Base-by-base conservation (phyloP, 768 basidiomycete species). In the Pleurotus ostreatus region DNA sequence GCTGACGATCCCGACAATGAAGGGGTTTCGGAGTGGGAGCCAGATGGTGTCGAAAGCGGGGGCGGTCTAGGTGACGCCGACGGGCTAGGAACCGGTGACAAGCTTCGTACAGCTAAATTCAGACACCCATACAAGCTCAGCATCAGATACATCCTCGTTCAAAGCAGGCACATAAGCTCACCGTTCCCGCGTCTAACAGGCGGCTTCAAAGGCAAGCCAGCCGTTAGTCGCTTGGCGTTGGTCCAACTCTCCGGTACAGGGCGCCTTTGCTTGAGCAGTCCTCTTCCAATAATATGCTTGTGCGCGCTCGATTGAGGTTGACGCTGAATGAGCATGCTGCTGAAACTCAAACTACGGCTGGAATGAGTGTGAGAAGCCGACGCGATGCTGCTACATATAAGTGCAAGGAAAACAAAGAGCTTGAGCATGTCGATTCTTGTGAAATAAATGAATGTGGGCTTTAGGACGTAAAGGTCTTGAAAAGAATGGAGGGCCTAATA, bases 371-470 rank as follows among this genome's bases (percentile, higher is more conserved):
- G 51, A 40, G 38, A 53, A 22, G 51, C 51, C 15, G 38, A 34
- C 30, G 11, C 30, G 30, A 34, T 9, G n/a, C 37, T 37, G 23
- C 26, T 39, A 5, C 38, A 30, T 16, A 53, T 12, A 5, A 22
- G 11, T 13, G 41, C 41, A 6, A 53, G 39, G 23, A 53, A 7
- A 9, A 43, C n/a, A 34, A 30, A 34, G 51, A 18, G 23, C 51
- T 23, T 53, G 51, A 53, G 12, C 37, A 39, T 53, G 26, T 16
- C 49, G 30, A 11, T 11, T 34, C 30, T 34, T 4, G 30, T 3
- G 22, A 8, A 53, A 39, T 39, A 53, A 53, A 53, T 18, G 51
- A 53, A 53, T 53, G 51, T 53, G 51, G 38, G 30, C 20, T 23
- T n/a, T 40, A 53, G 23, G 51, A 53, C 37, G 38, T 53, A 39